A percentile compares a stretch with the other conserved stretches of the same genome.
These are phyloP conservation scores for Amanita thiersii DNA, from an alignment of 768 basidiomycete species.

Conservation along the genomic window DNA sequence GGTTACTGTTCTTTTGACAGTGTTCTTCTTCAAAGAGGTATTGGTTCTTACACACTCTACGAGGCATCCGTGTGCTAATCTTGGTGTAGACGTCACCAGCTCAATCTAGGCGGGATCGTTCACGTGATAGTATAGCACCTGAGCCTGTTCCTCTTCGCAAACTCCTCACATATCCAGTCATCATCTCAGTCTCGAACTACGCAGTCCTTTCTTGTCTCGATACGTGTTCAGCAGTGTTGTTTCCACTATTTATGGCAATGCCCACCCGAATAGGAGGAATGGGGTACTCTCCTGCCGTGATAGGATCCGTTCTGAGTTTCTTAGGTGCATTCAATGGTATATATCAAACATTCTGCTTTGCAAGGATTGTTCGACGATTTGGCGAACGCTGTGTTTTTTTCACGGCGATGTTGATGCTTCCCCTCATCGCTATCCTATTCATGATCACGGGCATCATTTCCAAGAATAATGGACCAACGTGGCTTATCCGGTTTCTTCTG, in stretches of 20 bases:
- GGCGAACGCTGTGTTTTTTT: constrained; percentile 21
- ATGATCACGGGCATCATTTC: constrained; percentile 36
- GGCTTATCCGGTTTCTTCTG: constrained; percentile 29
- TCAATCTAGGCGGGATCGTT: not conserved
- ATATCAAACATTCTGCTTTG: constrained; percentile 31
- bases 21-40: constrained; percentile 37
- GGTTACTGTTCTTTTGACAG: constrained; percentile 23
- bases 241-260: constrained; percentile 65
- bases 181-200: constrained; percentile 66
- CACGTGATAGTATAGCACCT: not conserved
- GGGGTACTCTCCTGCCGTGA: constrained; percentile 48
- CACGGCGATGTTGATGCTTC: not conserved
- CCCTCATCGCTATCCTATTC: constrained; percentile 18
- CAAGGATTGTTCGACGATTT: constrained; percentile 28
- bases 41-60: constrained; percentile 6
- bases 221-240: constrained; percentile 41
- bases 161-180: constrained; percentile 43
- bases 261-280: constrained; percentile 64
- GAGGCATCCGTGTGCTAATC: not conserved
- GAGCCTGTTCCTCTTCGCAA: constrained; percentile 33
- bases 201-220: constrained; percentile 56
- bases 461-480: constrained; percentile 20
- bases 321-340: constrained; percentile 32
- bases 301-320: constrained; percentile 46
- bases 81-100: not conserved